Evolutionary conservation across 345 rosid genomes (phyloP).

Genomic region (Dipteronia sinensis): DNA sequence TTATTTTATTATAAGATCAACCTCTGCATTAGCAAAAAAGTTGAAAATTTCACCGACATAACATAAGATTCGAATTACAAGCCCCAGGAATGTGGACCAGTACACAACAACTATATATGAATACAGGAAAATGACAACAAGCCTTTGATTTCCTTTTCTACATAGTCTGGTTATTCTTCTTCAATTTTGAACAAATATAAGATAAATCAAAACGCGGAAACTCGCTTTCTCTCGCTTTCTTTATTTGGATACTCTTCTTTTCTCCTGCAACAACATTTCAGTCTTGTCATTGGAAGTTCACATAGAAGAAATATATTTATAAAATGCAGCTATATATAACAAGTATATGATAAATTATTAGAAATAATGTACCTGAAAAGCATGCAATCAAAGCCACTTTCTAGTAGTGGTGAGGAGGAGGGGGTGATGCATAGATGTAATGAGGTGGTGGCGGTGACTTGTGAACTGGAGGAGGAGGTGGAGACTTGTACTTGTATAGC

Average conservation of each 20-base stretch:
- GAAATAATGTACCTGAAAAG: constrained; percentile 29
- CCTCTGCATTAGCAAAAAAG: neutral
- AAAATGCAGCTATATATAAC: neutral
- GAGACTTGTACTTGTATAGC: too few species aligned
- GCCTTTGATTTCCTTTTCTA: neutral
- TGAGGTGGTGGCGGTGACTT: constrained; percentile 25
- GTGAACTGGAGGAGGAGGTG: constrained; percentile 24
- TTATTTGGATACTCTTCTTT: constrained; percentile 7
- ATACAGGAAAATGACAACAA: neutral
- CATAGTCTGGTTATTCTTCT: neutral
- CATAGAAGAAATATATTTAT: neutral
- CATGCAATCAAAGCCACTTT: neutral
- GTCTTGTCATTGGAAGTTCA: neutral
- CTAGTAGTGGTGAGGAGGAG: constrained; percentile 67
- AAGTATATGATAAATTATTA: neutral
- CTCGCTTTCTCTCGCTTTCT: constrained; percentile 9
- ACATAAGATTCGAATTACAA: neutral
- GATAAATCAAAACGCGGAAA: constrained; percentile 3
- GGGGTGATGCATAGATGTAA: constrained; percentile 39
- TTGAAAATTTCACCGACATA: neutral
- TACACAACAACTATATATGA: neutral
- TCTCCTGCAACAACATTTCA: constrained; percentile 16
- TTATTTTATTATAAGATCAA: neutral
- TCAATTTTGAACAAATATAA: neutral
- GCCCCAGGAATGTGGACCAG: neutral